Percentiles rank a stretch among this genome's conserved stretches.
Conservation (phyloP, 169 alveolate species). For the Plasmodium knowlesi region DNA sequence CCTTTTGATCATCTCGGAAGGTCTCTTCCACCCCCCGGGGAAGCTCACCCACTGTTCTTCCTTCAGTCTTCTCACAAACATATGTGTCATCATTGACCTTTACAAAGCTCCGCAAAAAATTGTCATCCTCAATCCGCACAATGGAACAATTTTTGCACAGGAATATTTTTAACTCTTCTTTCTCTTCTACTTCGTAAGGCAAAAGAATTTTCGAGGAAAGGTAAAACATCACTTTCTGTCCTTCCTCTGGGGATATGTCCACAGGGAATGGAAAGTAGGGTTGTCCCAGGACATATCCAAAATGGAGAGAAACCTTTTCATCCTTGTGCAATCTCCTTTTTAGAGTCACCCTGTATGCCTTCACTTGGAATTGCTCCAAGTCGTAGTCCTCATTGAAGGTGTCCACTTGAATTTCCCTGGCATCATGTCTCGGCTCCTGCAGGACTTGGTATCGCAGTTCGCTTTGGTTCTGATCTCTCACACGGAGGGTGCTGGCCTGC, state of each 20-base stretch:
- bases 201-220: constrained; percentile 31
- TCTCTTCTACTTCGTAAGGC: constrained; percentile 50
- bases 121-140: constrained; percentile 1
- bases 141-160: constrained; percentile 25
- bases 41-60: neutral
- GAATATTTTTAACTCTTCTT: constrained; percentile 27
- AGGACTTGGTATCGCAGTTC: constrained; percentile 1
- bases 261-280: constrained; percentile 49
- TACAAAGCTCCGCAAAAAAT: constrained; percentile 18
- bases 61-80: neutral
- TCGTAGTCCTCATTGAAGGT: constrained; percentile 32
- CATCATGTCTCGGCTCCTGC: constrained; percentile 6
- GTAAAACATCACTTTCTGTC: constrained; percentile 41
- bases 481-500: constrained; percentile 36
- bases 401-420: constrained; percentile 9
- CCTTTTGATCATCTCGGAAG: neutral
- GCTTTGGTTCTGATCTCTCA: constrained; percentile 11
- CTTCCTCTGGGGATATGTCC: constrained; percentile 25
- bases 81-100: constrained; percentile 24
- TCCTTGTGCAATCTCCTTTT: constrained; percentile 4
- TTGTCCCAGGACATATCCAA: constrained; percentile 32
- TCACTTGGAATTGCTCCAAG: constrained; percentile 13
- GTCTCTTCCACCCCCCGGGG: constrained; percentile 16
- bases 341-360: constrained; percentile 24
- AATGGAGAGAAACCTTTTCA: constrained; percentile 1